Evolutionary conservation across 805 yeast species (phyloP).

Genomic region (Wickerhamiella occidentalis): DNA sequence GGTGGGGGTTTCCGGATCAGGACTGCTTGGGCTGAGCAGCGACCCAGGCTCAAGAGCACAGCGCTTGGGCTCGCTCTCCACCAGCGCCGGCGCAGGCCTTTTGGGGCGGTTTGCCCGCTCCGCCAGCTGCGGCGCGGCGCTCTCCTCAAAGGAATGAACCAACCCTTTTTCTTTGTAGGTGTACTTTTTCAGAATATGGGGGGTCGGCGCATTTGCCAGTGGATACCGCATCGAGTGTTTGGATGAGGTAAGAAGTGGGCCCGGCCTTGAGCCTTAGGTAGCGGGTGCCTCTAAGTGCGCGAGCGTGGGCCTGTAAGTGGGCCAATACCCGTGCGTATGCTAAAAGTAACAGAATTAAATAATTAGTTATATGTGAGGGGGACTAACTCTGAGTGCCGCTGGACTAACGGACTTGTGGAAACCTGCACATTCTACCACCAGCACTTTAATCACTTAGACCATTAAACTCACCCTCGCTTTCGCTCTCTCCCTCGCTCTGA

Average conservation of each 20-base stretch:
- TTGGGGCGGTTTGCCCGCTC: constrained; percentile 5
- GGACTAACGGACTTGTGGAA: no score
- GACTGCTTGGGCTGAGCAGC: constrained; percentile 4
- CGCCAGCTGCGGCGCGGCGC: constrained; percentile 12
- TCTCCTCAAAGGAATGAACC: constrained; percentile 23
- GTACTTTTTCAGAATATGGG: constrained; percentile 25
- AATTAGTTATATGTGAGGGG: no score
- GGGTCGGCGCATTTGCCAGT: constrained; percentile 27
- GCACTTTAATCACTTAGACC: no score
- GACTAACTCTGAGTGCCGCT: no score
- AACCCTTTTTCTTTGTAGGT: constrained; percentile 23
- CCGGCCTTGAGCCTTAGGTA: no score
- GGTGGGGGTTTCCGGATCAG: constrained; percentile 3
- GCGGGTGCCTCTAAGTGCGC: no score
- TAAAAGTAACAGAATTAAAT: no score
- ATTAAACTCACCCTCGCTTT: constrained; percentile 34
- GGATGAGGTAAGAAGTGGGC: not conserved
- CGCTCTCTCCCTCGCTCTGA: no score
- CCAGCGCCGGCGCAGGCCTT: constrained; percentile 13
- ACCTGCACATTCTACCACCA: no score
- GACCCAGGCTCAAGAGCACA: constrained; percentile 13
- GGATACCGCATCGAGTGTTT: constrained; percentile 20
- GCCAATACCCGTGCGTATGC: no score
- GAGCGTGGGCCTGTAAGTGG: no score
- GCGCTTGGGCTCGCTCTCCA: constrained; percentile 18